A percentile compares a stretch with the other conserved stretches of the same genome.
phyloP scores from a whole-genome alignment of 2,329 filamentous ascomycete genomes.

The Paecilomyces sp. region DNA sequence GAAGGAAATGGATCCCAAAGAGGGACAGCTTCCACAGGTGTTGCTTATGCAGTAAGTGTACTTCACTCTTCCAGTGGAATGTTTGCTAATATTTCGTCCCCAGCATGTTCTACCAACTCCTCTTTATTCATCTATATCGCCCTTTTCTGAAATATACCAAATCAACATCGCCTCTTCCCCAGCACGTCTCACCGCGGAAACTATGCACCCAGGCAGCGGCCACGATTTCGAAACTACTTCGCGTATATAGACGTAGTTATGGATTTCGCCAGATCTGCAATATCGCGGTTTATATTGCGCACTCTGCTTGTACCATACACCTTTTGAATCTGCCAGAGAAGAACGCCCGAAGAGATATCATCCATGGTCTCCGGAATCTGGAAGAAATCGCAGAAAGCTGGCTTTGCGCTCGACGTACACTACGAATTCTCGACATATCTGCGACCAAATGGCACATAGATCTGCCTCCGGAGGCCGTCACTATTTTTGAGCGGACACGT shows the following conservation, averaged over 20 bases:
- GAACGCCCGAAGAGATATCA: constrained; percentile 80
- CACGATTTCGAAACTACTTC: constrained; percentile 86
- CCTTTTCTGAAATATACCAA: constrained; percentile 90
- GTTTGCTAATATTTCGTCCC: constrained; percentile 10
- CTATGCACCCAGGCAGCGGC: constrained; percentile 85
- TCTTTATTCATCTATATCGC: constrained; percentile 92
- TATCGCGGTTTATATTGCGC: constrained; percentile 89
- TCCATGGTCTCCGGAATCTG: constrained; percentile 81
- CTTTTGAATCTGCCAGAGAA: constrained; percentile 89
- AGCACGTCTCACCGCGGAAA: constrained; percentile 82
- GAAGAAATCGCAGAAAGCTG: constrained; percentile 95
- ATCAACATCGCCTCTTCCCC: constrained; percentile 70
- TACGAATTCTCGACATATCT: constrained; percentile 77
- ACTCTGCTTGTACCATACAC: constrained; percentile 92
- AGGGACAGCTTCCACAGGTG: constrained; percentile 81
- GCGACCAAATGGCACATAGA: constrained; percentile 85
- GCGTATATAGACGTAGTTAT: constrained; percentile 87
- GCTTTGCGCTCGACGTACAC: constrained; percentile 78
- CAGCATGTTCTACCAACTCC: constrained; percentile 95
- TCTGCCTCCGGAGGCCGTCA: constrained; percentile 72
- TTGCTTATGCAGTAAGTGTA: constrained; percentile 72
- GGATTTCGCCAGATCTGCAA: constrained; percentile 92
- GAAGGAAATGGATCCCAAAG: constrained; percentile 78
- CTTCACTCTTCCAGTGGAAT: constrained; percentile 12
- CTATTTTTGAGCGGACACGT: constrained; percentile 70